Evolutionary conservation across 2,329 filamentous ascomycete species (phyloP), one percentile per base, ranked within the genome.

Genomic region (Paraphoma chrysanthemicola): DNA sequence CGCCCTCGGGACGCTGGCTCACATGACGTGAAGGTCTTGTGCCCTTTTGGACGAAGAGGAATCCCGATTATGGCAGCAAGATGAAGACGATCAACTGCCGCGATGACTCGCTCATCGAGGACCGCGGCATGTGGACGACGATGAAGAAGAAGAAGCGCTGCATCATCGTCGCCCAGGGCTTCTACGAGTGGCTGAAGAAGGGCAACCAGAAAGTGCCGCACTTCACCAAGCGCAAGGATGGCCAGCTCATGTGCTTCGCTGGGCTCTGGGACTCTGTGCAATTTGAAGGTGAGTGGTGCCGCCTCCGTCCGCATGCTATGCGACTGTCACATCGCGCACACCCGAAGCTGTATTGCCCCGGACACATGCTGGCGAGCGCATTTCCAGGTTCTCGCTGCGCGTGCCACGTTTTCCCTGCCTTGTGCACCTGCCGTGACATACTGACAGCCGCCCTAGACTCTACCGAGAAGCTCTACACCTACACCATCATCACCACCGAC

Each of bases 21-120:
- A 72, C 56, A 36, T 17, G 8, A 38, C 14, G 28, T 36, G 11
- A 9, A 81, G 79, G 94, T 0, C 83, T 99, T 6, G 83, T 98
- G 12, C 94, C 95, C 0, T 97, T 90, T 76, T 98, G 94, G 94
- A 96, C 91, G 3, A 96, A 94, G 79, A 85, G 89, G 11, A 88
- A 88, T 50, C 91, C 92, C 0, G 88, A 92, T 70, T 94, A 95
- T 69, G 83, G 85, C 28, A 87, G 88, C 1, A 83, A 92, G 75
- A 84, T 96, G 82, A 92, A 90, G 71, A 97, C 93, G 0, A 98
- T 98, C 77, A 98, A 99, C 78, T 98, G 94, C 74, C 88, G 94
- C 3, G 91, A 94, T 70, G 94, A 98, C 77, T 95, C 92, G 1
- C 81, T 98, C 17, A 82, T 86, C 6, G 85, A 89, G 9, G 84